Conservation (phyloP, 2,329 filamentous ascomycete genomes). For the Aureobasidium mangrovei region DNA sequence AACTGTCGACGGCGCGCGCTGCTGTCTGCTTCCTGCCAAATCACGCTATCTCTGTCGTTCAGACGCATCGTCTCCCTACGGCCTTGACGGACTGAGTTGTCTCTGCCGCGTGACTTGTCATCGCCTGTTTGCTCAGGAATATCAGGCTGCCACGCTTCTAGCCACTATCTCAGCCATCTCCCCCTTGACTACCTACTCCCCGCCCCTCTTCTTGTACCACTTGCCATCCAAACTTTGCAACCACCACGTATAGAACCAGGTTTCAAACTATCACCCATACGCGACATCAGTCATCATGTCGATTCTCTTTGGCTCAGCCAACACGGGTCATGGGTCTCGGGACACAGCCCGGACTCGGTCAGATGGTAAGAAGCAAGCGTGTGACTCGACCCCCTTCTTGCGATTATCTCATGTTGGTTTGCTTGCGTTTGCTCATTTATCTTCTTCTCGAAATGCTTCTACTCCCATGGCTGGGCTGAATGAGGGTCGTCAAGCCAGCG, state of each 20-base stretch:
- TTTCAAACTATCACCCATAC: neutral
- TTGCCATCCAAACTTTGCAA: neutral
- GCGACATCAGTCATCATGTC: slow-evolving; percentile 2
- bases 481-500: neutral
- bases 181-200: neutral
- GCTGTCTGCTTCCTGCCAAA: neutral
- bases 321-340: neutral
- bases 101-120: slow-evolving; percentile 3
- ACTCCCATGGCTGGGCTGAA: neutral
- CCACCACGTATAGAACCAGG: neutral
- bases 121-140: slow-evolving; percentile 2
- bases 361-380: slow-evolving; percentile 14
- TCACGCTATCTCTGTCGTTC: neutral
- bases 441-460: neutral
- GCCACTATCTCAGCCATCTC: neutral
- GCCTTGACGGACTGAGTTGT: neutral
- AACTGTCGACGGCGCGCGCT: neutral
- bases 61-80: neutral
- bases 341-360: slow-evolving; percentile 13
- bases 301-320: neutral
- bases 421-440: neutral
- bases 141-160: neutral
- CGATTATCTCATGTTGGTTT: neutral
- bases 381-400: neutral
- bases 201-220: slow-evolving; percentile 1